Evolutionary conservation across 2,329 filamentous ascomycete genomes (phyloP).

Genomic region (Colletotrichum orbiculare): DNA sequence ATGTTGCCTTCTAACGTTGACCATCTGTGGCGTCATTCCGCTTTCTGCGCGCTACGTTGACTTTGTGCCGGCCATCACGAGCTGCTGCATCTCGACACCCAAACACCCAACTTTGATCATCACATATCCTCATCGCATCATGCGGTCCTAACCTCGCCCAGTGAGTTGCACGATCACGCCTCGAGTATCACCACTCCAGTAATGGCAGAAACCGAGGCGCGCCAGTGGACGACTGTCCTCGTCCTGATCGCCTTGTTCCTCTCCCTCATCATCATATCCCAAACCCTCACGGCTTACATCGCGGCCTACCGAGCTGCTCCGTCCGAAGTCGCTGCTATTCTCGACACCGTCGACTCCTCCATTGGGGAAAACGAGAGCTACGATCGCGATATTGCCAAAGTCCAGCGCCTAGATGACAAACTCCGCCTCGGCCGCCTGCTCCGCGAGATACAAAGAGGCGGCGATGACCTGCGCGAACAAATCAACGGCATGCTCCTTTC

Average conservation of each 20-base stretch:
- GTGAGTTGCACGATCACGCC: conserved; percentile 8
- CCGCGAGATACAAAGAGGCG: conserved; percentile 69
- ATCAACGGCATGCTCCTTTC: conserved; percentile 62
- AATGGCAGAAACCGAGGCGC: conserved; percentile 63
- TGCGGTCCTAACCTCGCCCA: conserved; percentile 14
- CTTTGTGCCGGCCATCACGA: conserved; percentile 1
- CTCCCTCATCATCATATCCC: conserved; percentile 64
- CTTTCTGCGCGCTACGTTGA: conserved; percentile 1
- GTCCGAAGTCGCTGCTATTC: conserved; percentile 65
- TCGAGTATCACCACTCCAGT: conserved; percentile 40
- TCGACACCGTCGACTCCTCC: conserved; percentile 71
- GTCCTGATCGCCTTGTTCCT: conserved; percentile 68
- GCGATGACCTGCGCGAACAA: conserved; percentile 71
- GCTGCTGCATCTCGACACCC: not conserved
- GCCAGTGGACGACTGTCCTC: conserved; percentile 68
- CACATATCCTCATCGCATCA: conserved; percentile 16
- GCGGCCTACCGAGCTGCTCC: conserved; percentile 69
- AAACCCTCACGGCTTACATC: conserved; percentile 63
- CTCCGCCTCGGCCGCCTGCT: conserved; percentile 67
- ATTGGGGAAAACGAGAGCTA: conserved; percentile 73
- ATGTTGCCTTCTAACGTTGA: conserved; percentile 21
- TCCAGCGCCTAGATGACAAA: conserved; percentile 71
- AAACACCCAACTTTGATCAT: not conserved
- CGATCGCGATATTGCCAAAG: conserved; percentile 67
- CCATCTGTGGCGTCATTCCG: conserved; percentile 4